A percentile compares a stretch with the other conserved stretches of the same genome.
phyloP scores from a whole-genome alignment of 371 early-diverging fungal genomes.

The Mycotypha africana region DNA sequence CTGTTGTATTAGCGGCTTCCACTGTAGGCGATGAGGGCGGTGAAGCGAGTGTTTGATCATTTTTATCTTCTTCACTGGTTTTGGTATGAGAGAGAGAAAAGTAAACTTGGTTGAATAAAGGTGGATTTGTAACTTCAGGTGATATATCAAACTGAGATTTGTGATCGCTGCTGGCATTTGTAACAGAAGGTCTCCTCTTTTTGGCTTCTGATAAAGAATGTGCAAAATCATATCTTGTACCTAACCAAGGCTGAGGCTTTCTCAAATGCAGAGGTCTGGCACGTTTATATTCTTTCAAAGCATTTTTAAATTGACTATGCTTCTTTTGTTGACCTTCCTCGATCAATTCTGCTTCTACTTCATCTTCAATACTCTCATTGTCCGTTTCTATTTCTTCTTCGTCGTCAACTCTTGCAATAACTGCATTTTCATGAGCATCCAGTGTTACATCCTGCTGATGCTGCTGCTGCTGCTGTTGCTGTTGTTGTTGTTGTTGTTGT shows the following conservation, averaged over 20 bases:
- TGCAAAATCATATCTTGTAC: conserved; percentile 28
- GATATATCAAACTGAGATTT: too few relatives aligned
- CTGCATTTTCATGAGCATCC: neutral
- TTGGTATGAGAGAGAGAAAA: too few relatives aligned
- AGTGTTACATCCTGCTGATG: neutral
- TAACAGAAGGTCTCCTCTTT: too few relatives aligned
- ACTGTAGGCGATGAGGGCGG: too few relatives aligned
- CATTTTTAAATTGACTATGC: conserved; percentile 16
- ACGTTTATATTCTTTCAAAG: conserved; percentile 20
- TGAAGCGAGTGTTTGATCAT: too few relatives aligned
- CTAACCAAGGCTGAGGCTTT: conserved; percentile 15
- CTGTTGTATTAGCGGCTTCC: too few relatives aligned
- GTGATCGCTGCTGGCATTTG: too few relatives aligned
- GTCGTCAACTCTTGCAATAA: conserved; percentile 10
- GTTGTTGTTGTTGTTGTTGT: neutral
- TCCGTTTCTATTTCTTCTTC: conserved; percentile 11
- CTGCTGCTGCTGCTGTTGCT: neutral
- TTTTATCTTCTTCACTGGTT: too few relatives aligned
- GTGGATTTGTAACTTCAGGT: too few relatives aligned
- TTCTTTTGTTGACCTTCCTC: conserved; percentile 10
- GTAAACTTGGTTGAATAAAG: too few relatives aligned
- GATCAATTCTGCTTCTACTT: conserved; percentile 8
- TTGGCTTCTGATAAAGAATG: conserved; percentile 24
- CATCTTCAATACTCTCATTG: neutral
- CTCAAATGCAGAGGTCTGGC: conserved; percentile 17